phyloP scores from a whole-genome alignment of 2,329 filamentous ascomycete species.

The Phyllosticta citrichinensis region DNA sequence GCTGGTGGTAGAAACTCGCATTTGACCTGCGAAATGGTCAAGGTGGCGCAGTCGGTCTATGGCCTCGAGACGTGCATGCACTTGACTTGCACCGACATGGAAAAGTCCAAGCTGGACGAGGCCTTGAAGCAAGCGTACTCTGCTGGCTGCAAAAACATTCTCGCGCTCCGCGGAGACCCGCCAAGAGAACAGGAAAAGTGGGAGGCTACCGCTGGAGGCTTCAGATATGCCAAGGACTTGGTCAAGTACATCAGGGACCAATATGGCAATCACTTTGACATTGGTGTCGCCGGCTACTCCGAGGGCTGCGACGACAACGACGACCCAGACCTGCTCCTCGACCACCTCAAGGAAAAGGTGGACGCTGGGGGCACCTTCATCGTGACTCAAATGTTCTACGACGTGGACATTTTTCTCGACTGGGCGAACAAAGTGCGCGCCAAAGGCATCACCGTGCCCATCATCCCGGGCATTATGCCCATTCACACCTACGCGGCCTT shows the following conservation, averaged over 20 bases:
- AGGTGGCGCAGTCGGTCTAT: slow-evolving; percentile 87
- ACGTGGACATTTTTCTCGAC: slow-evolving; percentile 84
- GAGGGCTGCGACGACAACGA: slow-evolving; percentile 92
- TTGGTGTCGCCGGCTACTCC: slow-evolving; percentile 88
- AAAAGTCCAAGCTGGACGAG: slow-evolving; percentile 77
- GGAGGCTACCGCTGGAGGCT: slow-evolving; percentile 77
- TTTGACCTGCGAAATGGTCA: slow-evolving; percentile 94
- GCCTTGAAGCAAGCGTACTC: slow-evolving; percentile 84
- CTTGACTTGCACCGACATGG: slow-evolving; percentile 97
- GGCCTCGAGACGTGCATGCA: slow-evolving; percentile 99
- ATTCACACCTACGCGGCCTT: slow-evolving; percentile 95
- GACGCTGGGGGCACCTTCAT: slow-evolving; percentile 90
- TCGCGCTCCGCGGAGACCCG: slow-evolving; percentile 86
- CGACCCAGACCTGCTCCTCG: slow-evolving; percentile 72
- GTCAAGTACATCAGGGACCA: slow-evolving; percentile 70
- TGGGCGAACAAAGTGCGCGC: slow-evolving; percentile 84
- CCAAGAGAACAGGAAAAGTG: slow-evolving; percentile 90
- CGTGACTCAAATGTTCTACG: slow-evolving; percentile 99
- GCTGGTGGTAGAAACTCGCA: slow-evolving; percentile 85
- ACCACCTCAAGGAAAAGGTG: slow-evolving; percentile 94
- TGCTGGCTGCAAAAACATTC: slow-evolving; percentile 92
- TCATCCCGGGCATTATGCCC: slow-evolving; percentile 82
- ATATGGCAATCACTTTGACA: slow-evolving; percentile 88
- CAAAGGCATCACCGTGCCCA: slow-evolving; percentile 72
- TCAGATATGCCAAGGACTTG: slow-evolving; percentile 85